Evolutionary conservation across 2,329 filamentous ascomycete species (phyloP).

Genomic region (Fragosphaeria purpurea): DNA sequence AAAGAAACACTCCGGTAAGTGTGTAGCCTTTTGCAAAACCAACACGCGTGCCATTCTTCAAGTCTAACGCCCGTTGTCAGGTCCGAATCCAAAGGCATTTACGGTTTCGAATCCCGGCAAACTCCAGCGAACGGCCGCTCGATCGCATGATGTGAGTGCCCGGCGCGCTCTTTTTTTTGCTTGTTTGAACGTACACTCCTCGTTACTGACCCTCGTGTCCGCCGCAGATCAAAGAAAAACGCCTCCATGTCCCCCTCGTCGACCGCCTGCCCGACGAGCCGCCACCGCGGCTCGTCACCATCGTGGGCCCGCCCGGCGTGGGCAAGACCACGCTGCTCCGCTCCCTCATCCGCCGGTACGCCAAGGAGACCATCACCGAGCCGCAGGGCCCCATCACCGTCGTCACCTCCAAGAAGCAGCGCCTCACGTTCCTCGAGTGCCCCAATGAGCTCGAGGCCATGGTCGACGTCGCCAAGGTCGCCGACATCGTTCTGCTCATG

Average conservation of each 20-base stretch:
- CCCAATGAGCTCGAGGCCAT: constrained; percentile 94
- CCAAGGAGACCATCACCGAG: constrained; percentile 85
- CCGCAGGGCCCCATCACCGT: constrained; percentile 90
- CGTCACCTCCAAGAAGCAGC: constrained; percentile 90
- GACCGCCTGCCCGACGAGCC: constrained; percentile 93
- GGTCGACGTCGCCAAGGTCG: constrained; percentile 95
- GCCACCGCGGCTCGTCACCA: constrained; percentile 82
- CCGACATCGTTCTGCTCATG: constrained; percentile 94
- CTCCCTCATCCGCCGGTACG: constrained; percentile 85
- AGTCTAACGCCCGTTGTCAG: constrained; percentile 28
- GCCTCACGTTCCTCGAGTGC: constrained; percentile 91
- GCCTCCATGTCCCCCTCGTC: constrained; percentile 90
- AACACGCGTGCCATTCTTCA: not conserved
- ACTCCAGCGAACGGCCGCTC: constrained; percentile 62
- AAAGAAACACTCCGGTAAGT: constrained; percentile 57
- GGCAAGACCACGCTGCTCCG: constrained; percentile 39
- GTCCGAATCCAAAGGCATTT: constrained; percentile 83
- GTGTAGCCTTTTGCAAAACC: constrained; percentile 8
- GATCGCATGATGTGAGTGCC: constrained; percentile 55
- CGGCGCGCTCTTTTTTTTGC: not conserved
- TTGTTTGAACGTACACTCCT: too few species aligned
- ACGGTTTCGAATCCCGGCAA: constrained; percentile 74
- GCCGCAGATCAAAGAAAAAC: constrained; percentile 77
- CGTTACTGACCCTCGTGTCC: too few species aligned
- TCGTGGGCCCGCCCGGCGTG: constrained; percentile 70